These are phyloP conservation scores for Westerdykella ornata DNA, from an alignment of 2,329 filamentous ascomycete genomes.

Conservation along the genomic window DNA sequence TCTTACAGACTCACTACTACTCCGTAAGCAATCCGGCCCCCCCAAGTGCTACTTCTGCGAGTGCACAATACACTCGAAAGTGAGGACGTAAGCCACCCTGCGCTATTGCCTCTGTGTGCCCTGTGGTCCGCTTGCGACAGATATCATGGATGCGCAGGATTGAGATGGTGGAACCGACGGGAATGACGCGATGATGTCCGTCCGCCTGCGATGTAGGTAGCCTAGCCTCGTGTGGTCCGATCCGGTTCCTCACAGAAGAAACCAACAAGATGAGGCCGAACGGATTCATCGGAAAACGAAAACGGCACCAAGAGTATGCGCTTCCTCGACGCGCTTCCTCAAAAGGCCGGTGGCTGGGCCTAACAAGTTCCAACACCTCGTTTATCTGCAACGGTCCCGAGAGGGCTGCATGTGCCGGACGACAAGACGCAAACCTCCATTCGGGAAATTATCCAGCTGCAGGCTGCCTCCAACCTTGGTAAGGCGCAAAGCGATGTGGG, in stretches of 20 bases:
- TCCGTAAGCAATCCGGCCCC: background rate
- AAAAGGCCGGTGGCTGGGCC: background rate
- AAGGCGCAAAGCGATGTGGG: background rate
- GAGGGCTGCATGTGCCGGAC: background rate
- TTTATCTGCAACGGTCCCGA: background rate
- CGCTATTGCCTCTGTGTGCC: too few relatives aligned
- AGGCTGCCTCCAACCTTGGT: background rate
- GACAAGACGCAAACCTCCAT: background rate
- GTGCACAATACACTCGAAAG: background rate
- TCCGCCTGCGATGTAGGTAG: background rate
- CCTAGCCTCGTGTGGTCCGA: background rate
- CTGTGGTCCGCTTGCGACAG: background rate
- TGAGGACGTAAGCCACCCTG: background rate
- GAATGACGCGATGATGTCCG: background rate
- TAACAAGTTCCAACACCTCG: background rate
- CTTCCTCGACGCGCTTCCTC: background rate
- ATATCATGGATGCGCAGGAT: background rate
- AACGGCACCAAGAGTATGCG: too few relatives aligned
- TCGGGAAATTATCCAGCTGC: background rate
- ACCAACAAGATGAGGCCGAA: too few relatives aligned
- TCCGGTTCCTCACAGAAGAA: too few relatives aligned
- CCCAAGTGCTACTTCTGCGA: background rate
- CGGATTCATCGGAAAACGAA: too few relatives aligned
- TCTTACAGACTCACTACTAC: too few relatives aligned
- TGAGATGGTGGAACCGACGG: background rate